These are phyloP conservation scores for Silene conica DNA, from an alignment of 148 eudicot genomes.

Conservation along the genomic window DNA sequence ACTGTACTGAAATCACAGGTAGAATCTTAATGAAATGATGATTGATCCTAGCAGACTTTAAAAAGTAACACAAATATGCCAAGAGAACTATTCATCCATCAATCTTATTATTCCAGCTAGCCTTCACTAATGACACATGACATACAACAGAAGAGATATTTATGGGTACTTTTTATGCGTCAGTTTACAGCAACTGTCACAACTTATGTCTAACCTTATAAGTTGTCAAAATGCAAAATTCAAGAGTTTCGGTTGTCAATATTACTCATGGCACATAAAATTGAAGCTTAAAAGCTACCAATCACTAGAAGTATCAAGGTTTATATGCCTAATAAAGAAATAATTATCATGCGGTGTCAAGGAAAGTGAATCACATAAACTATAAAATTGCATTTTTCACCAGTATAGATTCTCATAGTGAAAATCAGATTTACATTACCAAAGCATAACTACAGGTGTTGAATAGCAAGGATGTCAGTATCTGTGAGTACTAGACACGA, in stretches of 20 bases:
- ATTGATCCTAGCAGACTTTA: constrained; percentile 1
- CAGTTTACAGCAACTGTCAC: not conserved
- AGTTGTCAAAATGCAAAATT: not conserved
- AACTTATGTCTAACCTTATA: not conserved
- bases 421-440: too few relatives aligned
- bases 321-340: not conserved
- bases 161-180: not conserved
- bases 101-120: not conserved
- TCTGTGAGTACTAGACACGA: too few relatives aligned
- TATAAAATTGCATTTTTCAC: not conserved
- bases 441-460: too few relatives aligned
- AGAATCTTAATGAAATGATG: constrained; percentile 10
- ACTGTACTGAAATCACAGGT: too few relatives aligned
- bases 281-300: not conserved
- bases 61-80: not conserved
- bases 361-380: not conserved
- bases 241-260: not conserved
- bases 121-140: not conserved
- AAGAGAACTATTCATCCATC: not conserved
- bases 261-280: not conserved
- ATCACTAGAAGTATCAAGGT: not conserved
- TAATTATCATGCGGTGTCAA: not conserved
- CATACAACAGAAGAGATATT: too few relatives aligned
- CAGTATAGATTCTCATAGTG: too few relatives aligned
- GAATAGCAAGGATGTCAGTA: too few relatives aligned